Percentiles rank a stretch among this genome's conserved stretches.
These are phyloP conservation scores for Acanthamoeba sp. DNA, from an alignment of 208 protist genomes.

Conservation along the genomic window DNA sequence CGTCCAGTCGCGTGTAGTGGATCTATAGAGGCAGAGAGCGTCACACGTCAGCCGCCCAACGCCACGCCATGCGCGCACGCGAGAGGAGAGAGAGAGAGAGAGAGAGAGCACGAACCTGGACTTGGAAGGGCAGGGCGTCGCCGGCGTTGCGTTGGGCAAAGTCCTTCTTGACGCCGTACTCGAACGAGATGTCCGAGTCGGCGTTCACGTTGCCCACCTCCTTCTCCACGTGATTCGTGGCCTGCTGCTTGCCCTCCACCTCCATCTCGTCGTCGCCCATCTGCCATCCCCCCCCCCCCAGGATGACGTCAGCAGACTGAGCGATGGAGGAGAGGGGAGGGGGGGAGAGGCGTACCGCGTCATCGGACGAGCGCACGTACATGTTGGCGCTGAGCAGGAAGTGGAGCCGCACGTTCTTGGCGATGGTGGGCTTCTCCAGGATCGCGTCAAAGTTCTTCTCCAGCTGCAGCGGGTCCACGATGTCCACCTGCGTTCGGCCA, in stretches of 20 bases:
- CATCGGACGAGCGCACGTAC: not conserved
- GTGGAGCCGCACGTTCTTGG: constrained; percentile 71
- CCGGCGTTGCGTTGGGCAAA: not conserved
- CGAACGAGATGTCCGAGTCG: constrained; percentile 31
- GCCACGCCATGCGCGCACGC: not conserved
- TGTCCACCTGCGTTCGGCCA: constrained; percentile 61
- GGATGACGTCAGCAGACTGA: not conserved
- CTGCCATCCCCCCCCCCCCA: not conserved
- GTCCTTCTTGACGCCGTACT: not conserved
- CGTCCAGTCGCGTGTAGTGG: constrained; percentile 80
- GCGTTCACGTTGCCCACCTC: constrained; percentile 34
- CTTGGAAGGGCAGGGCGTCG: constrained; percentile 16
- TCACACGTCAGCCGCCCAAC: not conserved
- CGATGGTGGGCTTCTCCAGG: constrained; percentile 79
- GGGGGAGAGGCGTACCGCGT: not conserved
- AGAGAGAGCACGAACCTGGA: not conserved
- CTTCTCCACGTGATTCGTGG: constrained; percentile 19
- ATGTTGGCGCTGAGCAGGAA: constrained; percentile 48
- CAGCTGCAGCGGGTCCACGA: constrained; percentile 81
- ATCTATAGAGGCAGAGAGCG: constrained; percentile 81
- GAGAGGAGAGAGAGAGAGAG: too few relatives aligned
- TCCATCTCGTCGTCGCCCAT: not conserved
- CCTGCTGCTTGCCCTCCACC: not conserved
- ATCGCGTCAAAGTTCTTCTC: constrained; percentile 75
- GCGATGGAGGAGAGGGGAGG: not conserved